Base-by-base conservation (phyloP, 2,329 filamentous ascomycete genomes). In the Penicillium sp. region DNA sequence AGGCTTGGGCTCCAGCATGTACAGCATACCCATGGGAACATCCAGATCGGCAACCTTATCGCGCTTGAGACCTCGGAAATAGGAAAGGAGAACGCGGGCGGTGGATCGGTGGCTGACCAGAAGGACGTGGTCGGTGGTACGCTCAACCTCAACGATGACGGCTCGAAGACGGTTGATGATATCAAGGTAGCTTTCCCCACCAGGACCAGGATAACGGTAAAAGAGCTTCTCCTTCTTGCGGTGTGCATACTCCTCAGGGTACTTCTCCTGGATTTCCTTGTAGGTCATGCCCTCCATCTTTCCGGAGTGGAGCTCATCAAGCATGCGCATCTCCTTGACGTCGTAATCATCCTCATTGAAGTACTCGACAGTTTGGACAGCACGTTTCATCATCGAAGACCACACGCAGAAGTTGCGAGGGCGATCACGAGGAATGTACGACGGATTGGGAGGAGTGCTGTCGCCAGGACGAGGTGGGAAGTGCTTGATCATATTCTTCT, bases 331-430 rank as follows among this genome's bases (percentile, higher is more conserved):
- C 68, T 96, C 91, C 81, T 99, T 99, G 69, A 96, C 89, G 67
- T 98, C 95, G 75, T 94, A 97, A 57, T 97, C 92, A 25, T 98
- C 94, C 66, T 98, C 95, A 68, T 96, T 91, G 75, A 98, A 99
- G 75, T 90, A 90, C 65, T 95, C 88, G 0, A 90, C 93, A 0
- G 93, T 96, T 73, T 97, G 88, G 54, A 95, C 89, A 62, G 91
- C 93, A 65, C 95, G 90, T 74, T 91, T 89, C 65, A 99, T 85
- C 94, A 98, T 98, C 2, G 92, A 96, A 0, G 94, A 97, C 95
- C 95, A 99, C 16, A 99, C 92, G 76, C 95, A 99, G 74, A 97
- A 98, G 74, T 97, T 96, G 71, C 91, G 85, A 33, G 90, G 86
- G 33, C 88, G 80, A 52, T 89, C 88, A 56, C 79, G 77, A 2